These are phyloP conservation scores for Globisporangium camurandrum DNA, from an alignment of 352 stramenopile genomes.

Conservation along the genomic window DNA sequence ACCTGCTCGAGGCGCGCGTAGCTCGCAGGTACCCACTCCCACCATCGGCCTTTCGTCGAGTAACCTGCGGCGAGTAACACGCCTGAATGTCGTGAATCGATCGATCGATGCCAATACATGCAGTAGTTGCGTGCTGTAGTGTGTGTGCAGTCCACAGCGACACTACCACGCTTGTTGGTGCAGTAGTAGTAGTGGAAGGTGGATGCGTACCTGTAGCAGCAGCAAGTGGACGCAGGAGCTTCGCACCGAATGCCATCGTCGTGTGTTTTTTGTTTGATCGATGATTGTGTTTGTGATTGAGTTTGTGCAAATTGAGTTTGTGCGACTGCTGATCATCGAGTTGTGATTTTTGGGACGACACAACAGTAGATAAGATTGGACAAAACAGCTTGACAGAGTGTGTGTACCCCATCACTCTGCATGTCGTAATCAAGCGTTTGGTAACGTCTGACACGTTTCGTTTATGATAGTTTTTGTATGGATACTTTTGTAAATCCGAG, in stretches of 20 bases:
- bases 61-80: conserved; percentile 44
- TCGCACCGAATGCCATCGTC: conserved; percentile 6
- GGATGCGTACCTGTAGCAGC: conserved; percentile 16
- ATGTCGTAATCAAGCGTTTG: too few relatives aligned
- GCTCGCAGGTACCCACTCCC: conserved; percentile 73
- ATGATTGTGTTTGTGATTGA: too few relatives aligned
- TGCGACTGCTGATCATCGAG: not conserved
- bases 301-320: not conserved
- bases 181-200: conserved; percentile 4
- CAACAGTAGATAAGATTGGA: not conserved
- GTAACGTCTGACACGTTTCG: too few relatives aligned
- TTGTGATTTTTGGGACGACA: too few relatives aligned
- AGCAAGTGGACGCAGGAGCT: conserved; percentile 23
- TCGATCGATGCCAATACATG: not conserved
- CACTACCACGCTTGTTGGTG: not conserved
- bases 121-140: not conserved
- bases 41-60: conserved; percentile 46
- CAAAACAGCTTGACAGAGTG: not conserved
- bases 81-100: conserved; percentile 20
- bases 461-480: too few relatives aligned
- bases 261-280: too few relatives aligned
- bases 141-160: not conserved
- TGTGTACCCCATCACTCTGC: not conserved
- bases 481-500: too few relatives aligned
- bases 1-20: conserved; percentile 51